A percentile compares a stretch with the other conserved stretches of the same genome.
Evolutionary conservation across 179 eudicot genomes (phyloP).

Genomic region (Heliamphora ciliata): DNA sequence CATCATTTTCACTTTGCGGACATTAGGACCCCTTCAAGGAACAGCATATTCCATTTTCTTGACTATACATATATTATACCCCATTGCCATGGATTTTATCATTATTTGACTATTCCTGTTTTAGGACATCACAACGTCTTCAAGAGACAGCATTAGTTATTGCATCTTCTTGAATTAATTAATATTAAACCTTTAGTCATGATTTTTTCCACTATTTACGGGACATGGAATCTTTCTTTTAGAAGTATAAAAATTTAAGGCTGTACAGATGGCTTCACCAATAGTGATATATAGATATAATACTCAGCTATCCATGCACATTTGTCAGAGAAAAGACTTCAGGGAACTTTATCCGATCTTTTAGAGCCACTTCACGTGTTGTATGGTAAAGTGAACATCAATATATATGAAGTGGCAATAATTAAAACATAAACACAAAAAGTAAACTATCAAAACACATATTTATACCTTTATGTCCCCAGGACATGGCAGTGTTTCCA

Average conservation of each 20-base stretch:
- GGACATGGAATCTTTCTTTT: too few species aligned
- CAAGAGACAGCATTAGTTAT: too few species aligned
- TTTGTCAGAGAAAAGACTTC: background rate
- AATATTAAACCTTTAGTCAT: too few species aligned
- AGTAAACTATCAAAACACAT: background rate
- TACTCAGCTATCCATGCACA: background rate
- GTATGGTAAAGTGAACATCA: background rate
- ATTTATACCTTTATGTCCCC: conserved; percentile 44
- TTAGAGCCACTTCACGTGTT: background rate
- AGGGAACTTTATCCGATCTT: background rate
- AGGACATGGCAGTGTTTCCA: conserved; percentile 27
- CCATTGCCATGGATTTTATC: too few species aligned
- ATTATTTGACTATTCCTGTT: too few species aligned
- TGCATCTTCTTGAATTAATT: too few species aligned
- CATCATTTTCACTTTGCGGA: background rate
- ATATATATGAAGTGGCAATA: background rate
- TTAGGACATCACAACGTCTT: too few species aligned
- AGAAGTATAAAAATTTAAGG: background rate
- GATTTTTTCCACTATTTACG: too few species aligned
- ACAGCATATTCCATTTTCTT: background rate
- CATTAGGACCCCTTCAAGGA: background rate
- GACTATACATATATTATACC: too few species aligned
- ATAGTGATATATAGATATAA: background rate
- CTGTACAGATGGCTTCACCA: background rate
- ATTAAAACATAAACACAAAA: background rate